These are phyloP conservation scores for Vanrija pseudolonga DNA, from an alignment of 1,284 basidiomycete genomes.

Conservation along the genomic window DNA sequence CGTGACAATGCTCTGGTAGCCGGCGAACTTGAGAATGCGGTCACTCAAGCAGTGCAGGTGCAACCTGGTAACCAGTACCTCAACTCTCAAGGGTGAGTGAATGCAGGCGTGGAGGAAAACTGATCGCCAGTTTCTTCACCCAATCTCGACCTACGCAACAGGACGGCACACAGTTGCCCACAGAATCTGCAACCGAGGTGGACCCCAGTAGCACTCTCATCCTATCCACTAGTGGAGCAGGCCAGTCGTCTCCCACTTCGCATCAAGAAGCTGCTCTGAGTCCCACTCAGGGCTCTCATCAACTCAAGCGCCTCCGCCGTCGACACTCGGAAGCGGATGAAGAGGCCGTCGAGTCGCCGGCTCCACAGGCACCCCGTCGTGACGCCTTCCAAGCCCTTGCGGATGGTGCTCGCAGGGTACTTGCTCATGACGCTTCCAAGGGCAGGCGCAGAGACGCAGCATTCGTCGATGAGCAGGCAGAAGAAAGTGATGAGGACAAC, in stretches of 20 bases:
- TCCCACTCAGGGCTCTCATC: background rate
- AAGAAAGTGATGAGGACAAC: constrained; percentile 52
- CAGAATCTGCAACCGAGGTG: background rate
- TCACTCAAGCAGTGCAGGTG: constrained; percentile 10
- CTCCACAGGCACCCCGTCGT: background rate
- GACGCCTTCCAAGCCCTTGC: constrained; percentile 8
- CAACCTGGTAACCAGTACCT: constrained; percentile 31
- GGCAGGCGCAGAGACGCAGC: background rate
- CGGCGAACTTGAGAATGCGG: constrained; percentile 28
- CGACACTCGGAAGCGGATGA: constrained; percentile 7
- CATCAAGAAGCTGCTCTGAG: background rate
- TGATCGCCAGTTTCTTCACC: constrained; percentile 34
- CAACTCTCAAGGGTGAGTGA: constrained; percentile 38
- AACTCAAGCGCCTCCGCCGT: constrained; percentile 11
- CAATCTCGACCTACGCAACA: constrained; percentile 33
- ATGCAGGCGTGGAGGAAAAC: background rate
- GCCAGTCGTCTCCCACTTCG: background rate
- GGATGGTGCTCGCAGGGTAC: background rate
- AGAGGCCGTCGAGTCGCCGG: background rate
- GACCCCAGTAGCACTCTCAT: background rate
- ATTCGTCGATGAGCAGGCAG: constrained; percentile 40
- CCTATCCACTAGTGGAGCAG: background rate
- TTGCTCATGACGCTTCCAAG: background rate
- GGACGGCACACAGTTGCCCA: background rate
- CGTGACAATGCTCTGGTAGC: constrained; percentile 41